Base-by-base conservation (phyloP, 2,329 filamentous ascomycete genomes). In the Torrubiella hemipterigena region DNA sequence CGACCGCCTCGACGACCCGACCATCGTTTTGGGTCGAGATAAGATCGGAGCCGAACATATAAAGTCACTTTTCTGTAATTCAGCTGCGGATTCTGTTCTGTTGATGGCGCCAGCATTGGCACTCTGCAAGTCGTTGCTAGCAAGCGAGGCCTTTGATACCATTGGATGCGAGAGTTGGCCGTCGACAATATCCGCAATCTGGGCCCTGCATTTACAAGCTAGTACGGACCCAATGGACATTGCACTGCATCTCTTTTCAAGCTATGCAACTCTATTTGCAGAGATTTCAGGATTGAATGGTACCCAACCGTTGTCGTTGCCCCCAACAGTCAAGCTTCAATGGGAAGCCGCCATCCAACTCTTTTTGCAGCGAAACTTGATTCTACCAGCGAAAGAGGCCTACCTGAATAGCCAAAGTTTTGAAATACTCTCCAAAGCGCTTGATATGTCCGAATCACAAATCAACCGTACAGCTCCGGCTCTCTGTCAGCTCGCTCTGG, bases 31-130 rank as follows among this genome's bases (percentile, higher is more conserved):
- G 8, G 54, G 59, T 10, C 59, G 60, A 37, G 56, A 62, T 41
- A 59, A 49, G 31, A 69, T 73, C 42, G 71, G 71, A 12, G 65
- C 65, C 2, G 69, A 74, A 43, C 69, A 74, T 38, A 61, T 75
- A 42, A 67, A 65, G 40, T 69, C 69, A 4, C 54, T 75, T 6
- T 74, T 76, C 45, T 65, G 58, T 33, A 57, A 57, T 1, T 55
- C 69, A 2, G 61, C 63, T 0, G 38, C 54, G 7, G 70, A 73
- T 13, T 57, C 61, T 6, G 55, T 63, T 11, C 48, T 54, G 4
- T 49, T 71, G 5, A 49, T 65, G 11, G 58, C 58, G 3, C 61
- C 63, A 2, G 50, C 69, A 6, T 43, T 75, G 5, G 43, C 44
- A 3, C 43, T 68, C 4, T 73, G 67, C 44, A 46, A 58, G 17